Base-by-base conservation (phyloP, 495 filamentous ascomycete species). In the Aspergillus ostianus region DNA sequence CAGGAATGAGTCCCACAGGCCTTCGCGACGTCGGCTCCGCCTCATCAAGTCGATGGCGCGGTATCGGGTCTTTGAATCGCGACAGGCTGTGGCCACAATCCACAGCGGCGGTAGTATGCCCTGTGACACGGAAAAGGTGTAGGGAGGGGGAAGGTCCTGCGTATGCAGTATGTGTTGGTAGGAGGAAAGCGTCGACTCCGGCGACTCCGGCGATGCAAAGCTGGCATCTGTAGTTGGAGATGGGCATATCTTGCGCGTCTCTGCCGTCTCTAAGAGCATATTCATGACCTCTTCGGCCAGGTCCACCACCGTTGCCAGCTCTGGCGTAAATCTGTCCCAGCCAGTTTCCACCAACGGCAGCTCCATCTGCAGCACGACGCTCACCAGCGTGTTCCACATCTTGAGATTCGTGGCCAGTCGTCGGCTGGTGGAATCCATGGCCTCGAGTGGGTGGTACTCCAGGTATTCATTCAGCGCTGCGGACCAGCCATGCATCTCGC, bases 1-100 rank as follows among this genome's bases (percentile, higher is more conserved):
- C 30, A 84, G 71, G 58, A 80, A 73, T 51, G 80, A 83, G 65
- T 87, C 82, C 83, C 81, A 86, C 66, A 86, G 78, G 20, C 80
- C 84, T 67, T 87, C 85, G 45, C 84, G 70, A 12, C 49, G 56
- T 19, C 45, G 29, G 26, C 47, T 45, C 30, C 56, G 56, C 5
- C 8, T 26, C 41, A 58, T 41, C 8, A 58, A 9, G 30, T 46
- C 56, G 17, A 53, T 58, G 2, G 56, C 56, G 49, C 49, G 56
- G 56, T 58, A 52, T 15, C 56, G 56, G 7, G 17, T 44, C 2
- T 10, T 19, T 9, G 56, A 58, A 49, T 52, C 56, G 6, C 56
- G 56, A 46, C 56, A 58, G 18, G 26, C 21, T 8, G 56, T 58
- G 18, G 56, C 56, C 6, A 58, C 50, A 2, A 27, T 58, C 56